Conservation (phyloP, 495 filamentous ascomycete genomes). For the Penicillium paxilli region DNA sequence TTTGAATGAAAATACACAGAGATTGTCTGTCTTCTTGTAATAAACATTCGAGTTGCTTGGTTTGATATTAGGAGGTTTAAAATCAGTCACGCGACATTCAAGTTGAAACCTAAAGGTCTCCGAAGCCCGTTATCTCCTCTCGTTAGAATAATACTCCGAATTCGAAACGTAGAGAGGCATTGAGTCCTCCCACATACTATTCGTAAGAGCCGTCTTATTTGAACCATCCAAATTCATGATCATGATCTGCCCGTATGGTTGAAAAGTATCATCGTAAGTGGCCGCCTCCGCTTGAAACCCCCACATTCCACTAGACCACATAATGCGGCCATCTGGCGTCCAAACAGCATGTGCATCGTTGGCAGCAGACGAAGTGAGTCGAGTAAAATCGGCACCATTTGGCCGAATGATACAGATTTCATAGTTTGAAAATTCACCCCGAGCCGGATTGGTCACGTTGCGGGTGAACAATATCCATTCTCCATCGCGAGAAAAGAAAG, state of each 20-base stretch:
- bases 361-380: neutral
- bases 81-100: too few species aligned
- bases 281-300: conserved; percentile 33
- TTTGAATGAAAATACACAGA: too few species aligned
- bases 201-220: conserved; percentile 27
- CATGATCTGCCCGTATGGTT: conserved; percentile 35
- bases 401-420: conserved; percentile 5
- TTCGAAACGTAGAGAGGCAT: conserved; percentile 30
- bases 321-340: conserved; percentile 6
- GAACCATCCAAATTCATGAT: conserved; percentile 32
- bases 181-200: conserved; percentile 35
- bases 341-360: conserved; percentile 9
- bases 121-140: too few species aligned
- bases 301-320: conserved; percentile 20
- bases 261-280: conserved; percentile 32
- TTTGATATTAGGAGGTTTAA: too few species aligned
- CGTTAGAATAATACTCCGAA: neutral
- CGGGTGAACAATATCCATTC: conserved; percentile 15
- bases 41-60: too few species aligned
- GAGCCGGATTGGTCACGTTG: neutral
- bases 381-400: neutral
- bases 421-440: conserved; percentile 1
- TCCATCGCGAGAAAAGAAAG: conserved; percentile 12
- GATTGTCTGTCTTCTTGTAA: too few species aligned
- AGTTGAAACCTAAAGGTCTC: too few species aligned